phyloP scores from a whole-genome alignment of 2,329 filamentous ascomycete genomes.

The Pseudocercospora ulei region DNA sequence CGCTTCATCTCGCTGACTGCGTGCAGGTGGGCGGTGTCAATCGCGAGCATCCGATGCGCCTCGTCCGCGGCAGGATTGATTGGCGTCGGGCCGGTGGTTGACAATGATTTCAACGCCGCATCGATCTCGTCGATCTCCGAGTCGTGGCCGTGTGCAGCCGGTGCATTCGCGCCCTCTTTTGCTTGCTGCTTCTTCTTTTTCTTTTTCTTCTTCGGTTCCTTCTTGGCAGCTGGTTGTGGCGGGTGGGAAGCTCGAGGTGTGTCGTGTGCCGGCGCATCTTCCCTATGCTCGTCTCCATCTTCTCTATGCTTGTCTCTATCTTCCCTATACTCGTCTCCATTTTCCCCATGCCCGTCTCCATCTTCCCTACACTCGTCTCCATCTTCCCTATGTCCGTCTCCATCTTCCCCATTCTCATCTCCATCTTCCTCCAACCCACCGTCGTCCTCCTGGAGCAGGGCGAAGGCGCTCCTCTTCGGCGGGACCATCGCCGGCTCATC shows the following conservation, averaged over 20 bases:
- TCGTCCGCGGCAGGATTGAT: conserved; percentile 39
- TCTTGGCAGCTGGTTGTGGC: conserved; percentile 35
- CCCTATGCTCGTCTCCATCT: conserved; percentile 32
- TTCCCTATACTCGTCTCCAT: conserved; percentile 33
- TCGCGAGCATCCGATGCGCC: conserved; percentile 47
- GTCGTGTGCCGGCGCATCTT: conserved; percentile 26
- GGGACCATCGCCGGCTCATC: conserved; percentile 31
- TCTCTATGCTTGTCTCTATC: conserved; percentile 36
- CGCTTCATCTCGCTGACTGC: conserved; percentile 83
- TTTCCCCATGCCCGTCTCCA: conserved; percentile 36
- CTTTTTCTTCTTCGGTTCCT: too few species aligned
- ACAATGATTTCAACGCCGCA: conserved; percentile 51
- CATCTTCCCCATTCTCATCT: conserved; percentile 31
- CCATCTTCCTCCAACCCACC: conserved; percentile 35
- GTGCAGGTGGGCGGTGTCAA: conserved; percentile 67
- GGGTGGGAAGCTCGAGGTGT: conserved; percentile 7
- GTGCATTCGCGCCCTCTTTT: conserved; percentile 37
- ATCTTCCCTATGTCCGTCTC: too few species aligned
- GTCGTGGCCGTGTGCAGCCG: conserved; percentile 16
- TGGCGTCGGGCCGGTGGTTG: conserved; percentile 31
- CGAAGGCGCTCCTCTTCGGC: conserved; percentile 40
- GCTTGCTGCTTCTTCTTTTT: conserved; percentile 56
- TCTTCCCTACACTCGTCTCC: conserved; percentile 34
- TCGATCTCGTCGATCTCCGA: conserved; percentile 58
- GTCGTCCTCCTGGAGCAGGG: conserved; percentile 39